Evolutionary conservation across 1,284 basidiomycete species (phyloP).

Genomic region (Meripilus lineatus): DNA sequence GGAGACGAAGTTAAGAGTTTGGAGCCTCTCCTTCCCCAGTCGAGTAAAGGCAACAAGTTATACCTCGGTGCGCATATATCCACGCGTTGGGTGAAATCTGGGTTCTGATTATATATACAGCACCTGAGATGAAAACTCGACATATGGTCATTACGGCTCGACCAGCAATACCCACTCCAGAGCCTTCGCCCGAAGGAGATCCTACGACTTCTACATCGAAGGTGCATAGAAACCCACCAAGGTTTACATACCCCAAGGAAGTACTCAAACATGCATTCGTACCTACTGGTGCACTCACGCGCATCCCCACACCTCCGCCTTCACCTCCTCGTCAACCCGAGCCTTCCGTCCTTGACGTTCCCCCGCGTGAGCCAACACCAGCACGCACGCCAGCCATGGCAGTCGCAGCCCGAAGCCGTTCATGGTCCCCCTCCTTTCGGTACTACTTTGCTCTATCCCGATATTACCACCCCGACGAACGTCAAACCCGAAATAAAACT

Average conservation of each 20-base stretch:
- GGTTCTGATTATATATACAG: slow-evolving; percentile 27
- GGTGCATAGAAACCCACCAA: slow-evolving; percentile 45
- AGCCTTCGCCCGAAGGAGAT: slow-evolving; percentile 15
- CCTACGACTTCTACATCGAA: slow-evolving; percentile 14
- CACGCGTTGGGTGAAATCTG: not conserved
- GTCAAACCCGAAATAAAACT: too few species aligned
- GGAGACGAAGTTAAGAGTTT: slow-evolving; percentile 62
- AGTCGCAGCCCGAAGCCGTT: too few species aligned
- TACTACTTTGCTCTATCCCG: too few species aligned
- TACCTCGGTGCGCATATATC: slow-evolving; percentile 50
- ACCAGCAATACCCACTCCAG: slow-evolving; percentile 34
- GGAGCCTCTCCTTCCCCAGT: slow-evolving; percentile 59
- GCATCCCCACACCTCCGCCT: too few species aligned
- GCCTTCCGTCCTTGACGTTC: too few species aligned
- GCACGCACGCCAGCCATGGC: too few species aligned
- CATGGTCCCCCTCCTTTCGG: too few species aligned
- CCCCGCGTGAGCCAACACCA: too few species aligned
- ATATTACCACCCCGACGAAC: too few species aligned
- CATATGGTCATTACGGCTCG: slow-evolving; percentile 55
- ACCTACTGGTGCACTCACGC: slow-evolving; percentile 58
- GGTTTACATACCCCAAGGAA: slow-evolving; percentile 53
- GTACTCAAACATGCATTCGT: slow-evolving; percentile 59
- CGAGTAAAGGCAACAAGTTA: slow-evolving; percentile 51
- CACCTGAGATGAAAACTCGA: slow-evolving; percentile 51
- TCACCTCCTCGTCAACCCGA: too few species aligned